Base-by-base conservation (phyloP, 2,329 filamentous ascomycete species). In the Pyrenophora graminea region DNA sequence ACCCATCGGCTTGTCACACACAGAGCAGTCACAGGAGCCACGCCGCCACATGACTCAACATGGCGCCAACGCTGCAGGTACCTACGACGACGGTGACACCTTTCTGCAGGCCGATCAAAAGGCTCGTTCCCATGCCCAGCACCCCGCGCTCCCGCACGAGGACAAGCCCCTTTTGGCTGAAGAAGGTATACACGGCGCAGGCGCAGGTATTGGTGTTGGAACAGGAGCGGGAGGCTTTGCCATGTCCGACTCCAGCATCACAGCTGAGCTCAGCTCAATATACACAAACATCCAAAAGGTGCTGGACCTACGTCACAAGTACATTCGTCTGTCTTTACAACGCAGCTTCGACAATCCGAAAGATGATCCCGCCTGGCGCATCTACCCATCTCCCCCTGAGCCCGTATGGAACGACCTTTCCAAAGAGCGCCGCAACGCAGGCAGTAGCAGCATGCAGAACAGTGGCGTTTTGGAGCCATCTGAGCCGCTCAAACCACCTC, bases 381-480 rank as follows among this genome's bases (percentile, higher is more conserved):
- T 99, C 38, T 97, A 97, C 66, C 94, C 94, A 8, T 85, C 90
- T 12, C 92, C 92, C 4, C 94, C 93, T 5, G 90, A 95, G 65
- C 94, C 94, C 13, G 90, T 90, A 2, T 97, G 94, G 93, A 82
- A 86, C 52, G 85, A 85, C 54, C 56, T 59, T 3, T 82, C 81
- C 31, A 80, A 80, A 50, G 76, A 79, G 50, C 74, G 74, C 27
- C 66, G 67, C 41, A 72, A 71, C 53, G 68, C 65, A 3, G 63
- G 63, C 6, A 68, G 66, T 53, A 76, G 69, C 55, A 75, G 69
- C 50, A 62, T 75, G 67, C 69, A 69, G 30, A 76, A 74, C 43
- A 74, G 70, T 56, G 66, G 59, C 15, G 39, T 71, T 21, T 43
- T 74, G 39, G 61, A 75, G 38, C 61, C 64, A 5, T 53, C 56